Percentiles rank a stretch among this genome's conserved stretches.
Evolutionary conservation across 73 alveolate genomes (phyloP).

Genomic region (Durusdinium trenchii): DNA sequence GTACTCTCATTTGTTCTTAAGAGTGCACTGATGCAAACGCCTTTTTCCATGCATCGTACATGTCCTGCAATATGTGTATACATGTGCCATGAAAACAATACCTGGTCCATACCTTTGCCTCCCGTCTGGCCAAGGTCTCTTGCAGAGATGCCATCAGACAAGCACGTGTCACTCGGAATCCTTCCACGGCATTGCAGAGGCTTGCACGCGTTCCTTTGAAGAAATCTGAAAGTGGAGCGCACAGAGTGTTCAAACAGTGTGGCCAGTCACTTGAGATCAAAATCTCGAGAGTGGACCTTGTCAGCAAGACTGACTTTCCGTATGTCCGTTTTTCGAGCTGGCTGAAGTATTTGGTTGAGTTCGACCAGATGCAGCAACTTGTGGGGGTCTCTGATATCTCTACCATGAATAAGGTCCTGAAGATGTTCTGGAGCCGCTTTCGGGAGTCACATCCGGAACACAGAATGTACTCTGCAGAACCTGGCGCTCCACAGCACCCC

Average conservation of each 20-base stretch:
- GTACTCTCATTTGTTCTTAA: too few relatives aligned
- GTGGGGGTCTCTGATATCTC: neutral
- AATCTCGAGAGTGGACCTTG: neutral
- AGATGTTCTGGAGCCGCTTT: conserved; percentile 16
- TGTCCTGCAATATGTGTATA: too few relatives aligned
- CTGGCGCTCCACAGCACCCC: neutral
- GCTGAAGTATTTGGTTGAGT: neutral
- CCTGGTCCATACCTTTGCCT: too few relatives aligned
- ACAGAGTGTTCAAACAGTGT: neutral
- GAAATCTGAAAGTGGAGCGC: neutral
- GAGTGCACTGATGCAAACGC: too few relatives aligned
- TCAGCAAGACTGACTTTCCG: neutral
- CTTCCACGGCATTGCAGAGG: neutral
- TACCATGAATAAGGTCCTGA: neutral
- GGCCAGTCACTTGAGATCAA: conserved; percentile 1
- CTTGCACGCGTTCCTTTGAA: neutral
- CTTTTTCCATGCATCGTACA: too few relatives aligned
- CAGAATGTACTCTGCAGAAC: neutral
- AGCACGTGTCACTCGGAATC: conserved; percentile 14
- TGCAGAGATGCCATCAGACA: conserved; percentile 43
- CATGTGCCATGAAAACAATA: too few relatives aligned
- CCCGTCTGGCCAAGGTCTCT: conserved; percentile 76
- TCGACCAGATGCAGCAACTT: neutral
- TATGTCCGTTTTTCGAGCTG: neutral
- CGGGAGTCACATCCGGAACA: neutral